A percentile compares a stretch with the other conserved stretches of the same genome.
phyloP scores from a whole-genome alignment of 768 basidiomycete species.

The Lactifluus pinguis region DNA sequence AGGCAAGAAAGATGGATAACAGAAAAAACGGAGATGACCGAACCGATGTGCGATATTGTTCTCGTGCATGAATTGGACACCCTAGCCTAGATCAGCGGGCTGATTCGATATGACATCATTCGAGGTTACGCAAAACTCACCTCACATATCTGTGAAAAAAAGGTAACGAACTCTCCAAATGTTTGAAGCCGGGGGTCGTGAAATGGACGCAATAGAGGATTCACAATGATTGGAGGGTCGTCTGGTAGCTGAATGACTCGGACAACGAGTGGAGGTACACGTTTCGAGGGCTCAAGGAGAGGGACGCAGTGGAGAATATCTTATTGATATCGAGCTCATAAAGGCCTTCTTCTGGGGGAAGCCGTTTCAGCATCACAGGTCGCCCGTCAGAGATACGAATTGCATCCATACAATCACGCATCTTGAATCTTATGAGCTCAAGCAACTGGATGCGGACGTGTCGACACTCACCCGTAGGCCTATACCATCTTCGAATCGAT shows the following conservation, averaged over 20 bases:
- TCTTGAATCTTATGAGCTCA: neutral
- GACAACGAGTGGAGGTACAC: neutral
- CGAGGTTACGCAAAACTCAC: neutral
- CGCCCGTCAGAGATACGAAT: constrained; percentile 3
- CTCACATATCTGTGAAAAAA: constrained; percentile 22
- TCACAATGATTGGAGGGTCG: constrained; percentile 18
- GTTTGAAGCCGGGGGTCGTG: constrained; percentile 22
- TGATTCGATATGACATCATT: neutral
- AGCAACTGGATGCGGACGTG: neutral
- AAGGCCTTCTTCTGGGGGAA: neutral
- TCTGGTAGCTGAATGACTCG: constrained; percentile 2
- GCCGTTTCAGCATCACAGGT: constrained; percentile 2
- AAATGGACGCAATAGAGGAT: constrained; percentile 23
- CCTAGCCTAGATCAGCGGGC: neutral
- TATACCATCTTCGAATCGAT: neutral
- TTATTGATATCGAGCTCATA: constrained; percentile 6
- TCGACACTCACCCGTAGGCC: too few species aligned
- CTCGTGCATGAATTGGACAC: constrained; percentile 13
- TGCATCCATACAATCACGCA: neutral
- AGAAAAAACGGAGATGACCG: neutral
- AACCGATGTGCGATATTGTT: constrained; percentile 13
- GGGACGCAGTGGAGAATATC: neutral
- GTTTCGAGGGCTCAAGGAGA: constrained; percentile 2
- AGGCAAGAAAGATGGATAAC: neutral
- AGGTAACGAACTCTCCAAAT: constrained; percentile 22